Evolutionary conservation across 2,329 filamentous ascomycete genomes (phyloP), one percentile per base, ranked within the genome.

Genomic region (Colletotrichum paranaense): DNA sequence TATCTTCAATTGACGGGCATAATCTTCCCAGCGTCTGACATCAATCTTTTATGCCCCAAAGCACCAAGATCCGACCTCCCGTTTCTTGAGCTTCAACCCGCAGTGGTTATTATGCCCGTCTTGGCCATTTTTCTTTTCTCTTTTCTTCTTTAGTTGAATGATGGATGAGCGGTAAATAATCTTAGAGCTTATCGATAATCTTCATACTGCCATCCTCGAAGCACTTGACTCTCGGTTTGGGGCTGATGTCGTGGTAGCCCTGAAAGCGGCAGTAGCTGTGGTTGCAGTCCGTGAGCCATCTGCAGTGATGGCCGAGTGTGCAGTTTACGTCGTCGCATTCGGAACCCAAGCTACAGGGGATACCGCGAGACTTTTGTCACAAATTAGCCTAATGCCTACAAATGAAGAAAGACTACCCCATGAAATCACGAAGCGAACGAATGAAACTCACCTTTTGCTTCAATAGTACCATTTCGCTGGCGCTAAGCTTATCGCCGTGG

Each of bases 281-380:
- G 14, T 62, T 73, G 68, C 77, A 79, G 12, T 69, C 68, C n/a
- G 69, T 71, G 3, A 76, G 75, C 67, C 67, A 76, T 24, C 69
- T 70, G 66, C 77, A 78, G 64, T 77, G 76, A 46, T 79, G 77
- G 6, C 76, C 74, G 19, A 69, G 66, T 9, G 66, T 66, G 59
- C 77, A 79, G 28, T 71, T 58, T 5, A 69, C 32, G 19, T 78
- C 73, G 28, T 63, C 55, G 65, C 77, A 79, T n/a, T 68, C 66
- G 3, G 63, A 71, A 16, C 62, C 62, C 4, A 73, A 55, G 22
- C 52, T 60, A 67, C 77, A 79, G 19, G 62, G 65, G 19, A 76
- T 72, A 14, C 74, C 70, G 1, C 77, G 68, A 24, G 75, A 70
- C 71, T 73, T 7, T 11, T 14, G 28, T 28, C 14, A n/a, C 24